Conservation (phyloP, 371 early-diverging fungal species). For the Lichtheimia hyalospora region DNA sequence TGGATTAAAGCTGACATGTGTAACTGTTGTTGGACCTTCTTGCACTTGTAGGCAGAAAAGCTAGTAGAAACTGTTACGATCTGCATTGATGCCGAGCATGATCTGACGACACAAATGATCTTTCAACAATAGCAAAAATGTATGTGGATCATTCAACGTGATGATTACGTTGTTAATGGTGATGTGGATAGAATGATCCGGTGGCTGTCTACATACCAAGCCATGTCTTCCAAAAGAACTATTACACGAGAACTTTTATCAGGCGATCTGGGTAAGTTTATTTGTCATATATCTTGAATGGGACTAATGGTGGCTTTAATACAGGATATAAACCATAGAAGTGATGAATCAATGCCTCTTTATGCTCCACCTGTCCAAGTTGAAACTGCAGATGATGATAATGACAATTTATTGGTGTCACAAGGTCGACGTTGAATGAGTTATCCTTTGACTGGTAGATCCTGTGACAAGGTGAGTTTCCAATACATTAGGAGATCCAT, state of each 20-base stretch:
- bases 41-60: background rate
- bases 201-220: background rate
- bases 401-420: background rate
- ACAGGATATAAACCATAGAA: background rate
- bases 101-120: background rate
- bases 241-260: background rate
- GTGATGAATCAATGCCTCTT: background rate
- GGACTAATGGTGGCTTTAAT: background rate
- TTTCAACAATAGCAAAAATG: background rate
- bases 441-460: background rate
- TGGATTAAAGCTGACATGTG: too few species aligned
- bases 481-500: background rate
- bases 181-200: background rate
- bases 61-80: background rate
- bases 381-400: background rate
- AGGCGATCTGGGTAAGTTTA: background rate
- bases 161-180: background rate
- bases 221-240: conserved; percentile 1
- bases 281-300: background rate
- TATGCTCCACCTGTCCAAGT: background rate
- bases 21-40: too few species aligned
- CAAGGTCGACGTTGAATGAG: background rate
- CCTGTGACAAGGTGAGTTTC: background rate
- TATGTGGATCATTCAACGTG: background rate
- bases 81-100: conserved; percentile 1